Conservation (phyloP, 225 moss, liverwort and hornwort species). For the Sphagnum contortum region DNA sequence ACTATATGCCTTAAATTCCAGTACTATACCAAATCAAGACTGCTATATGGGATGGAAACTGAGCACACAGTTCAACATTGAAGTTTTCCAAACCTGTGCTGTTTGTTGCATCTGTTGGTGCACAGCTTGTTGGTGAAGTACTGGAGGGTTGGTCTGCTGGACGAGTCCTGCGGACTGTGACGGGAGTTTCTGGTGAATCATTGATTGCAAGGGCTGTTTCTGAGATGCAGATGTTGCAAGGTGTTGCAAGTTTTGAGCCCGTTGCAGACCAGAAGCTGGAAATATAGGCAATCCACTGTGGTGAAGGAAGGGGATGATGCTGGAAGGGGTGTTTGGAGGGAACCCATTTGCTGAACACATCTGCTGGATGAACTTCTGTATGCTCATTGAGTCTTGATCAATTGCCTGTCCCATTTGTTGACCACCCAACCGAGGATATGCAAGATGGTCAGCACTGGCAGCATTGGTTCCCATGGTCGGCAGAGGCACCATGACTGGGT, state of each 20-base stretch:
- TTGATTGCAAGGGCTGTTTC: constrained; percentile 27
- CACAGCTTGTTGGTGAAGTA: constrained; percentile 40
- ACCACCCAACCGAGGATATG: constrained; percentile 49
- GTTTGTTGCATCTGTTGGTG: constrained; percentile 21
- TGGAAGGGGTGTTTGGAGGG: constrained; percentile 40
- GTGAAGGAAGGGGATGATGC: constrained; percentile 60
- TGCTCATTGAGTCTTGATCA: constrained; percentile 58
- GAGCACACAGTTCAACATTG: too few relatives aligned
- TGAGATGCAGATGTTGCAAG: constrained; percentile 44
- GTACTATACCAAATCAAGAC: too few relatives aligned
- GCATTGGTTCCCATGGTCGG: constrained; percentile 44
- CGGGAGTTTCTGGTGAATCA: constrained; percentile 26
- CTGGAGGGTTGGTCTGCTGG: constrained; percentile 35
- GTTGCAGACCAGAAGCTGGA: constrained; percentile 35
- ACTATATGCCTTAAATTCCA: too few relatives aligned
- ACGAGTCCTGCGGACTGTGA: constrained; percentile 24
- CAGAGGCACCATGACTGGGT: constrained; percentile 32
- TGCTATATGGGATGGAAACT: too few relatives aligned
- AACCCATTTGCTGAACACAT: constrained; percentile 72
- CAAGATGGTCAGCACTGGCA: constrained; percentile 47
- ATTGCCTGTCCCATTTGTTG: constrained; percentile 24
- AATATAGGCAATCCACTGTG: constrained; percentile 49
- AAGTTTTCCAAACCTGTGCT: constrained; percentile 23
- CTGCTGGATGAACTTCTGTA: constrained; percentile 79
- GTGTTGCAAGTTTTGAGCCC: constrained; percentile 39